Evolutionary conservation across 805 yeast species (phyloP), one percentile per base, ranked within the genome.

Genomic region (Ogataea kodamae): DNA sequence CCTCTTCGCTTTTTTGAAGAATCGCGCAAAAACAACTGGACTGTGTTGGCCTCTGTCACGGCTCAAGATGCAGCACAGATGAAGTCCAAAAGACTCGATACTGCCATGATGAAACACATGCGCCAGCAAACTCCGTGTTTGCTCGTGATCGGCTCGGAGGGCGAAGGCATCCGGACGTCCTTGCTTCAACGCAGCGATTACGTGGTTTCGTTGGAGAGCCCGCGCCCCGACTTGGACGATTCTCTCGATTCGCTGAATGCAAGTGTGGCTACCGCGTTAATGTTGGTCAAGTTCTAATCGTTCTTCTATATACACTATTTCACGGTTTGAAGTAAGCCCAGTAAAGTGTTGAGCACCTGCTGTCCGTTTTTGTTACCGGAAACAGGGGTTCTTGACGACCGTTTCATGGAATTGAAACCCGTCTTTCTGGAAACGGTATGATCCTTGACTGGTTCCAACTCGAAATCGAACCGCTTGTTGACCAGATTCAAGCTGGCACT

Each of bases 81-180:
- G 27, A 66, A 22, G 13, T 24, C 17, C 14, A 33, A 67, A 43
- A 50, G 42, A 17, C 41, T 76, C 11, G 67, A 61, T 7, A 40
- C 63, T 9, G 58, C 57, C 3, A 74, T 73, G 16, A 57, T 86
- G 32, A 49, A 60, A 1, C 58, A 56, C 0, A 46, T 79, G 22
- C 52, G 76, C 22, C 55, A 59, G 3, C 49, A 62, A 8, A 55
- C 68, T 1, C 96, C 96, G 0, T 70, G 76, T 22, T 50, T 89
- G 42, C 59, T 88, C 31, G 82, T 87, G 1, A 63, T 89, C 30
- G 97, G 96, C 9, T 81, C 87, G 30, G 97, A 88, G 59, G 94
- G 94, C 7, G 67, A 65, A 5, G 97, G 97, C 22, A 75, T 88
- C 16, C 67, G 96, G 33, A 80, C 80, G 6, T 72, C 76, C 28